Evolutionary conservation across 768 basidiomycete genomes (phyloP).

Genomic region (Lactifluus volemus): DNA sequence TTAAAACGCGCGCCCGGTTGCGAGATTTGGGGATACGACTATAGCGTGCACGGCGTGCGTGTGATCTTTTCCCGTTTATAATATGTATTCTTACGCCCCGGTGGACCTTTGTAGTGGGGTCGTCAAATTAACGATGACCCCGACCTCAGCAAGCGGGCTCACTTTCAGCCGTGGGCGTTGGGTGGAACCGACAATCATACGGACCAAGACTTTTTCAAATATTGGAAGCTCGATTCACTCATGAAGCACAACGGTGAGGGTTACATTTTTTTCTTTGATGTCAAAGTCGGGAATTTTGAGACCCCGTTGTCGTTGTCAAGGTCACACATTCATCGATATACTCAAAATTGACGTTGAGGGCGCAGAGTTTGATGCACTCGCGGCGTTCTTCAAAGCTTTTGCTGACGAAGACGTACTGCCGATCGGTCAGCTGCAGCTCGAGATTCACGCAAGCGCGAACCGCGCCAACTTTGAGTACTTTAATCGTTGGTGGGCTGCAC

Average conservation of each 20-base stretch:
- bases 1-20: constrained; percentile 34
- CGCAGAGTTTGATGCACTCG: constrained; percentile 54
- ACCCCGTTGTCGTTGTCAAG: constrained; percentile 28
- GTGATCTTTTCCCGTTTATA: no score
- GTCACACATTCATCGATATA: constrained; percentile 59
- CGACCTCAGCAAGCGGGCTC: constrained; percentile 28
- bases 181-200: constrained; percentile 37
- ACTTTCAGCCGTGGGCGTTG: constrained; percentile 34
- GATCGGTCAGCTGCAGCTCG: constrained; percentile 64
- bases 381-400: constrained; percentile 35
- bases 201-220: constrained; percentile 29
- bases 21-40: constrained; percentile 35
- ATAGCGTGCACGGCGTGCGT: constrained; percentile 30
- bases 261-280: not conserved
- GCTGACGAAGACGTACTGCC: constrained; percentile 31
- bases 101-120: constrained; percentile 31
- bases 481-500: no score
- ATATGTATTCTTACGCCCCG: no score
- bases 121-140: constrained; percentile 32
- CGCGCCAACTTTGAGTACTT: no score
- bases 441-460: constrained; percentile 39
- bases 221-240: constrained; percentile 53
- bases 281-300: no score
- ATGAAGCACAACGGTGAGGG: constrained; percentile 56
- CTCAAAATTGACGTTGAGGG: constrained; percentile 66